Evolutionary conservation across 1,284 basidiomycete genomes (phyloP), one percentile per base, ranked within the genome.

Genomic region (Wolfiporia cocos): DNA sequence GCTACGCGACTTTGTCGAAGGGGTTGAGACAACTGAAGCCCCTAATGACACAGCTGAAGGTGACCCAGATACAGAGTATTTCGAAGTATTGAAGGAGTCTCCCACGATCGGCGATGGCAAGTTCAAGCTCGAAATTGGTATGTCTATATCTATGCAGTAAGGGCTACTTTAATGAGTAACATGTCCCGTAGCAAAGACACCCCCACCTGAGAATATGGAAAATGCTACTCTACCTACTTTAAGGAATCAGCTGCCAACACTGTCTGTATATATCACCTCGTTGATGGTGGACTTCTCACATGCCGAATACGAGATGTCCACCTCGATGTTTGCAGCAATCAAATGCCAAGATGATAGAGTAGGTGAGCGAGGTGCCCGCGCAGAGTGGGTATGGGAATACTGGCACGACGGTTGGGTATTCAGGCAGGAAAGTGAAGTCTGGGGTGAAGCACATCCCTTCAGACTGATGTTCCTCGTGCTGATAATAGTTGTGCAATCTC

Each of bases 371-470:
- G 76, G 78, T 11, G 76, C 79, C 1, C 76, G 81, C 28, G 69
- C 79, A n/a, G 72, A 79, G 28, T 88, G 82, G 80, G 65, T 80
- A 21, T 88, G 84, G 84, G 78, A 83, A 46, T 67, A 65, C 47
- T 80, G 78, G 75, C 71, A 81, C 47, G 71, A 69, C 46, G 76
- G 80, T 44, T 81, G 77, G 74, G 67, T 74, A 2, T 83, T 87
- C 61, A 65, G 78, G 41, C 70, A 73, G 46, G 77, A 79, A 48
- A 74, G 73, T 43, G 84, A 87, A 65, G 82, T 86, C 32, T 86
- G 79, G 77, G 77, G 81, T 83, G 52, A 49, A 66, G 7, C 17
- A 15, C 18, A 10, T 35, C 24, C 22, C 11, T 37, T 20, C 23
- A 3, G 6, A 19, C 21, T 9, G 5, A 9, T 37, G 14, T 28